Evolutionary conservation across 1,284 basidiomycete genomes (phyloP), one percentile per base, ranked within the genome.

Genomic region (Ceratobasidium papillatum): DNA sequence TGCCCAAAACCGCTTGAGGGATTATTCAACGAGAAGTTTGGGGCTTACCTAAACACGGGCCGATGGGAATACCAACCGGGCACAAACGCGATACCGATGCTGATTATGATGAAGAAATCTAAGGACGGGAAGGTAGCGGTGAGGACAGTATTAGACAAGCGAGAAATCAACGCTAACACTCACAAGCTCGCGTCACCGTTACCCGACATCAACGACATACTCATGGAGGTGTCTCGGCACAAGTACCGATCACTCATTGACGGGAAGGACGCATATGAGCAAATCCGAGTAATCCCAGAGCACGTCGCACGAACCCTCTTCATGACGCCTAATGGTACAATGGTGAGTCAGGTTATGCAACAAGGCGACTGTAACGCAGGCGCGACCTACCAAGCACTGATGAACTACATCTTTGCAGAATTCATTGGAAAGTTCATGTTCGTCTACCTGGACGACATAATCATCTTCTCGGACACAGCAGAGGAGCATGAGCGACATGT

Each of bases 101-200:
- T 85, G 19, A 82, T 85, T 36, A 74, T 85, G 0, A 77, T 79
- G 5, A 84, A 85, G 72, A 78, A 80, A 1, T 45, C 41, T 12
- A 62, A 62, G n/a, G 61, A 81, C 0, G 78, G 77, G 36, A n/a
- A 74, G 65, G 4, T 75, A 7, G 66, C 75, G 3, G 61, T 75
- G 1, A 58, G 76, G 34, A 75, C 75, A 0, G 69, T 77, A 7
- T 30, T 81, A 0, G 79, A 82, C 17, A 56, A 80, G 7, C 30
- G 9, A 73, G 51, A 77, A 76, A 11, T 80, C 78, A 80, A 80
- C 61, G 68, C 14, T 0, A 80, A 80, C 71, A 80, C 79, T 12
- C 25, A 74, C 19, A 79, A 79, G 52, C 27, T 79, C 25, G 51
- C 76, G 7, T 77, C 78, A 22, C 79, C 79, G 3, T 56, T 80